phyloP scores from a whole-genome alignment of 345 rosid genomes.

The Eucalyptus erythrocorys region DNA sequence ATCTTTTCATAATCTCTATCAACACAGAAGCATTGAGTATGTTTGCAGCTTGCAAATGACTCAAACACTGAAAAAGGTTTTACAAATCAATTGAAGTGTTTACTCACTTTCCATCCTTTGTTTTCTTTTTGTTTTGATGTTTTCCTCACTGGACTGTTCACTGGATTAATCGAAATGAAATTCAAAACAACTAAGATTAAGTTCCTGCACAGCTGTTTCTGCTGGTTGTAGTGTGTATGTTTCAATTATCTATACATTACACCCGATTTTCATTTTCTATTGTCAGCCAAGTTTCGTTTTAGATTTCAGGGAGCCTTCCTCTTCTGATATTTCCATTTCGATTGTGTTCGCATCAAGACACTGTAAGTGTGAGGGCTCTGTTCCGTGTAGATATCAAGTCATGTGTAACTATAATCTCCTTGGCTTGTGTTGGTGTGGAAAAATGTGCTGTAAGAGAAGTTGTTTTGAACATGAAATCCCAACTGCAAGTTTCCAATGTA shows the following conservation, averaged over 20 bases:
- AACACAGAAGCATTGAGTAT: neutral
- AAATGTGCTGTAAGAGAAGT: neutral
- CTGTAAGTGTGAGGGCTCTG: neutral
- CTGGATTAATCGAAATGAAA: neutral
- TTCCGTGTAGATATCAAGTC: neutral
- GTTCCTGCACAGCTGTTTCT: neutral
- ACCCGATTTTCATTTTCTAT: neutral
- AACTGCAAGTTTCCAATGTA: neutral
- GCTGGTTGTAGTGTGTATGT: neutral
- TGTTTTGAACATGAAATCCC: neutral
- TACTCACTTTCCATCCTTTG: neutral
- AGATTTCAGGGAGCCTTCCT: neutral
- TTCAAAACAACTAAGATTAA: neutral
- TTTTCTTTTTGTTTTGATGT: neutral
- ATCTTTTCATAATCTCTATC: neutral
- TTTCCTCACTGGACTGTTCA: neutral
- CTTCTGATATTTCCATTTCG: neutral
- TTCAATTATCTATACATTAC: neutral
- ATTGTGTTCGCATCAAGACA: neutral
- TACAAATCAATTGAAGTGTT: neutral
- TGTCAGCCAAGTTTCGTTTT: neutral
- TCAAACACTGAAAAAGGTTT: neutral
- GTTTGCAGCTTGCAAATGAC: neutral
- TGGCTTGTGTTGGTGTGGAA: neutral
- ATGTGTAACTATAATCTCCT: neutral